Percentiles rank a stretch among this genome's conserved stretches.
Conservation (phyloP, 345 rosid species). For the Salix exigua region DNA sequence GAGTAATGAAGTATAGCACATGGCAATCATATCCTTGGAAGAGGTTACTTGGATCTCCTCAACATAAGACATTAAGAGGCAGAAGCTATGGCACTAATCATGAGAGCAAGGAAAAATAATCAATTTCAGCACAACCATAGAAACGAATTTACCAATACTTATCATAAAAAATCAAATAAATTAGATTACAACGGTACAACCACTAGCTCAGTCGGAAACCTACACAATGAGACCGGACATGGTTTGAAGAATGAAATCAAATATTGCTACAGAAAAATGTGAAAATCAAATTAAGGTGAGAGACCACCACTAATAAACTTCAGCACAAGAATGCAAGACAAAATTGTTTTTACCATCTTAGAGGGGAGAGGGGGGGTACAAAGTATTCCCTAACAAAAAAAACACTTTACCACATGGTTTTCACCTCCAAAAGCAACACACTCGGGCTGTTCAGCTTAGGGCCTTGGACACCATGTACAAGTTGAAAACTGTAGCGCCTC, state of each 20-base stretch:
- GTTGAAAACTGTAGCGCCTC: background rate
- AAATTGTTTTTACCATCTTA: background rate
- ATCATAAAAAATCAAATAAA: background rate
- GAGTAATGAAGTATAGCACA: background rate
- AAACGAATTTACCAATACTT: background rate
- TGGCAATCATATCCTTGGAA: background rate
- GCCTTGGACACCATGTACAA: background rate
- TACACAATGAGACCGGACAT: background rate
- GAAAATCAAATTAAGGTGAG: background rate
- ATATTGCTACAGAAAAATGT: conserved; percentile 1
- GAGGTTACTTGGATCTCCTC: background rate
- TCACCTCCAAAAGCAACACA: conserved; percentile 7
- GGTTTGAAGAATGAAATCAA: conserved; percentile 1
- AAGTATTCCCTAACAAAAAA: background rate
- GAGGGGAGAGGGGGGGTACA: background rate
- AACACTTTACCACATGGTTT: conserved; percentile 8
- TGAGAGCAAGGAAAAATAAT: background rate
- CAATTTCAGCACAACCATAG: background rate
- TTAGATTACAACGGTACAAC: background rate
- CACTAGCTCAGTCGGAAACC: background rate
- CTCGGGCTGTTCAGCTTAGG: background rate
- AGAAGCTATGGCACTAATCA: background rate
- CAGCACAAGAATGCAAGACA: background rate
- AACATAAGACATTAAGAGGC: background rate
- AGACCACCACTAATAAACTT: background rate